Base-by-base conservation (phyloP, 345 rosid genomes). In the Lepidium didymum region DNA sequence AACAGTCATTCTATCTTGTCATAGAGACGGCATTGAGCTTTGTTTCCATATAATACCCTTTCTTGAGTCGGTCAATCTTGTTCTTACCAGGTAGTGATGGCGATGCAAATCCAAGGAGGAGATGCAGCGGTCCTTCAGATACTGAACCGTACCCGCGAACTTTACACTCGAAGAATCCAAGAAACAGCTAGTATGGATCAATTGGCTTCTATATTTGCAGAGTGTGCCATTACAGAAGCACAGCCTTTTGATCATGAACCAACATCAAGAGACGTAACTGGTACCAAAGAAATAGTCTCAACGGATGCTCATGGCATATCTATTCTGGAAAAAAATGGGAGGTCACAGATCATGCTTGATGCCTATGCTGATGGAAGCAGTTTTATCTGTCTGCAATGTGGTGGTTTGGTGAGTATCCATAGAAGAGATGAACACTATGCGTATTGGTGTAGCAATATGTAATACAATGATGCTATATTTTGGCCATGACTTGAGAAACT, bases 301-400 rank as follows among this genome's bases (percentile, higher is more conserved):
- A 31, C 75, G 2, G 87, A 82, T 70, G 71, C 78, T 51, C 81
- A 71, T 14, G 91, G 78, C 40, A 67, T 72, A 77, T 95, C 97
- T 46, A 91, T 91, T 50, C 83, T 95, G 10, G 87, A 90, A 0
- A 91, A 95, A 74, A 80, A 84, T 18, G 96, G 97, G 42, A 83
- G 96, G 78, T 79, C 41, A 44, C 99, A 91, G 71, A 70, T 95
- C 44, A 86, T 87, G 77, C 77, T 87, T 69, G 99, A 91, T 43
- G 97, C 97, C 19, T 91, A 82, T 80, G 82, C 94, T 0, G 97
- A 91, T 31, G 97, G 96, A 72, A 95, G 96, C 84, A 95, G 96
- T 82, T 95, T 89, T 76, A 83, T 89, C 33, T 91, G 97, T 73
- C 72, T 95, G 74, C 85, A 84, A 14, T 95, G 99, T 10, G 96